Conservation (phyloP, 345 rosid species). For the Turritis glabra region DNA sequence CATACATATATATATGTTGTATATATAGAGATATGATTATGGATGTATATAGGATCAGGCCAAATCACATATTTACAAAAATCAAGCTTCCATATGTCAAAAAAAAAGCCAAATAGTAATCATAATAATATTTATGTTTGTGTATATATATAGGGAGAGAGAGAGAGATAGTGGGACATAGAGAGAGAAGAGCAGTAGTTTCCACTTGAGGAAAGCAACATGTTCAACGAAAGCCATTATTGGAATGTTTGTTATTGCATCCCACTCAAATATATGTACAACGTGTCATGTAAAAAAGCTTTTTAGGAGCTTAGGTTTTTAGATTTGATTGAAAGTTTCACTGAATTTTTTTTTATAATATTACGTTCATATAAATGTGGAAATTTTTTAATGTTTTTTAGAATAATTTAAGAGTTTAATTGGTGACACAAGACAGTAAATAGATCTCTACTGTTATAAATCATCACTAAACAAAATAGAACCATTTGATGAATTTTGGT, state of each 20-base stretch:
- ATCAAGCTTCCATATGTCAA: conserved; percentile 14
- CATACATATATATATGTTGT: not conserved
- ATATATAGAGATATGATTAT: not conserved
- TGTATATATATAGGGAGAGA: not conserved
- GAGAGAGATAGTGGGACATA: conserved; percentile 29
- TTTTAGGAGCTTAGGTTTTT: not conserved
- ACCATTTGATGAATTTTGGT: not conserved
- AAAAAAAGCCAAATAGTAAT: not conserved
- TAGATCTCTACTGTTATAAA: too few species aligned
- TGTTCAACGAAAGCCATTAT: conserved; percentile 50
- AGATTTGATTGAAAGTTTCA: conserved; percentile 12
- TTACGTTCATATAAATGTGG: not conserved
- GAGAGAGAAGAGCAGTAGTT: conserved; percentile 38
- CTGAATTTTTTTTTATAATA: not conserved
- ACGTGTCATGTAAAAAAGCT: conserved; percentile 19
- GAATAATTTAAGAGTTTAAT: too few species aligned
- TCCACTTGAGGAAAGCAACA: conserved; percentile 54
- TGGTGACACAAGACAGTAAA: too few species aligned
- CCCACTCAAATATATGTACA: conserved; percentile 33
- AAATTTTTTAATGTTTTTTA: too few species aligned
- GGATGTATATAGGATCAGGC: not conserved
- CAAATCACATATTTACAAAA: conserved; percentile 26
- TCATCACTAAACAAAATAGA: too few species aligned
- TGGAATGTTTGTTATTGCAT: conserved; percentile 49
- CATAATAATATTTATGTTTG: not conserved